Percentiles rank a stretch among this genome's conserved stretches.
Evolutionary conservation across 495 filamentous ascomycete species (phyloP).

Genomic region (Staphylotrichum longicolle): DNA sequence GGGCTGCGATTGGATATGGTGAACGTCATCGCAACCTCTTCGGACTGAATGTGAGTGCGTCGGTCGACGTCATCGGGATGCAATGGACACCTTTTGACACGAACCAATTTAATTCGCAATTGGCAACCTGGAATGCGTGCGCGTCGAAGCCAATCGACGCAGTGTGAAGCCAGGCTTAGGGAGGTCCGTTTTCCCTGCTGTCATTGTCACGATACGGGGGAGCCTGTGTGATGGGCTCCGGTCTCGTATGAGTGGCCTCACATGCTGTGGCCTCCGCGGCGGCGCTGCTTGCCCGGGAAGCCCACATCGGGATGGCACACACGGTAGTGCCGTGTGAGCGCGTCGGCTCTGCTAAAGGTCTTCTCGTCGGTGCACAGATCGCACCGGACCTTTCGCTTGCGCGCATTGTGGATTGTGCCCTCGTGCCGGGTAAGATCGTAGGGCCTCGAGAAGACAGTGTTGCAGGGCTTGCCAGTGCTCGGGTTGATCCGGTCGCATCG

Average conservation of each 20-base stretch:
- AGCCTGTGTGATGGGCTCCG: no score
- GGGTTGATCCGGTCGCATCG: slow-evolving; percentile 82
- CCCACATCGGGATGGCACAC: slow-evolving; percentile 86
- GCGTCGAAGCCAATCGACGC: slow-evolving; percentile 5
- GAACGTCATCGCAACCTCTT: slow-evolving; percentile 18
- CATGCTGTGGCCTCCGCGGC: slow-evolving; percentile 34
- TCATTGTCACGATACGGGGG: no score
- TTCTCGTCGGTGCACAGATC: slow-evolving; percentile 95
- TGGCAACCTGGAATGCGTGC: slow-evolving; percentile 1
- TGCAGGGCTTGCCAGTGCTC: slow-evolving; percentile 93
- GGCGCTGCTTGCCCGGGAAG: slow-evolving; percentile 65
- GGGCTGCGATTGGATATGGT: slow-evolving; percentile 8
- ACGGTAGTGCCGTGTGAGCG: slow-evolving; percentile 84
- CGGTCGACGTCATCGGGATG: slow-evolving; percentile 28
- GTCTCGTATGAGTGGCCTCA: no score
- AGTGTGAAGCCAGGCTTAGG: slow-evolving; percentile 12
- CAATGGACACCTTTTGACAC: slow-evolving; percentile 16
- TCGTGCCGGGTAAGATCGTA: slow-evolving; percentile 98
- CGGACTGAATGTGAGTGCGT: slow-evolving; percentile 10
- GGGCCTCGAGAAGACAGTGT: slow-evolving; percentile 91
- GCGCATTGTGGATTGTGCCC: slow-evolving; percentile 93
- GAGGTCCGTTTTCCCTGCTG: no score
- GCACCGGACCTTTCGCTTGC: slow-evolving; percentile 94
- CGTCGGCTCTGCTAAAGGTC: slow-evolving; percentile 91
- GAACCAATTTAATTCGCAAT: no score